phyloP scores from a whole-genome alignment of 495 filamentous ascomycete genomes.

The Aspergillus taichungensis region DNA sequence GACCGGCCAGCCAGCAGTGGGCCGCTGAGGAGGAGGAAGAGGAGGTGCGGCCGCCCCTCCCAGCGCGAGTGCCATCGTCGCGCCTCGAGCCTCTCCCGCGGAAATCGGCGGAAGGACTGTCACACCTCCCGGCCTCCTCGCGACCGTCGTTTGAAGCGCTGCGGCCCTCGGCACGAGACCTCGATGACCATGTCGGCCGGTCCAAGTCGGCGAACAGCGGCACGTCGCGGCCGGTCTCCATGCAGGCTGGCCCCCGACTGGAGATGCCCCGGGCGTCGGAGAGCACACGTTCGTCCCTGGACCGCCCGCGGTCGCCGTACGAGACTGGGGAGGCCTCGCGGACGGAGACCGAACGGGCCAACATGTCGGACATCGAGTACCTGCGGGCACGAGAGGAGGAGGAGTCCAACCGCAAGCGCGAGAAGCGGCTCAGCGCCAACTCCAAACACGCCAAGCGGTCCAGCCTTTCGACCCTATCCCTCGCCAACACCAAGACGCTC shows the following conservation, averaged over 20 bases:
- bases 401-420: slow-evolving; percentile 54
- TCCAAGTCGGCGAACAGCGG: slow-evolving; percentile 54
- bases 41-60: slow-evolving; percentile 25
- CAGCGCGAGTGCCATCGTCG: slow-evolving; percentile 13
- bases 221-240: slow-evolving; percentile 60
- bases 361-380: slow-evolving; percentile 86
- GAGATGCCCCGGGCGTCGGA: slow-evolving; percentile 64
- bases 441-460: slow-evolving; percentile 70
- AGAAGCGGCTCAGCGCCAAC: slow-evolving; percentile 55
- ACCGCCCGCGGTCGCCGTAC: slow-evolving; percentile 27
- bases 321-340: slow-evolving; percentile 31
- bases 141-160: slow-evolving; percentile 72
- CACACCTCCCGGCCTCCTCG: slow-evolving; percentile 55
- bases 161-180: slow-evolving; percentile 54
- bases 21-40: slow-evolving; percentile 22
- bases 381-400: slow-evolving; percentile 70
- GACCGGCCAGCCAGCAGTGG: slow-evolving; percentile 47
- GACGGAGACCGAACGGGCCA: slow-evolving; percentile 36
- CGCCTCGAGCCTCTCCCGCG: slow-evolving; percentile 42
- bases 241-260: slow-evolving; percentile 69
- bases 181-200: slow-evolving; percentile 46
- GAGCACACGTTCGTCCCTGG: slow-evolving; percentile 30
- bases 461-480: slow-evolving; percentile 68
- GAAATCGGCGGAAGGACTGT: slow-evolving; percentile 35
- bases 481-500: slow-evolving; percentile 73